Evolutionary conservation across 441 rosid species (phyloP), one percentile per base, ranked within the genome.

Genomic region (Bruguiera hainesii): DNA sequence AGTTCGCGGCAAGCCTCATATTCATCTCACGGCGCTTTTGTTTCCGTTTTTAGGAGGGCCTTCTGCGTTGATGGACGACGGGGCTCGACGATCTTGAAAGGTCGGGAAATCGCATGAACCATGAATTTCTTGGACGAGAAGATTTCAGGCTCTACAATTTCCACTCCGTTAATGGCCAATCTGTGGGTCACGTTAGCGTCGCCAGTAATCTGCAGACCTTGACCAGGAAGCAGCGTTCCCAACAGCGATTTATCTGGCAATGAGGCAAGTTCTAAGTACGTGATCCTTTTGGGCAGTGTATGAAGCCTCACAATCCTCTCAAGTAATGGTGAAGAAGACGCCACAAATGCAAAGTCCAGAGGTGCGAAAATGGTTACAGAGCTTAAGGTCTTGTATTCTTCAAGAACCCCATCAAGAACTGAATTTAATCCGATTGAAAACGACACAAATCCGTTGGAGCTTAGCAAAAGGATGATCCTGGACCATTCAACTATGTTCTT

Each of bases 321-420:
- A 18, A 91, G 85, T 64, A 81, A 58, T 4, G 83, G 81, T 1
- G 86, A 80, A 51, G 89, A 39, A 64, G 87, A 77, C 35, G 84
- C 77, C 8, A 88, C 64, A 23, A 85, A 76, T 0, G 72, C 72
- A 15, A 89, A 80, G 11, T 85, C 84, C 13, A 77, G 80, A 13
- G 98, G 91, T n/a, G 89, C 79, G 57, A 88, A 85, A 56, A 88
- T 80, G 4, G 99, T 91, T 8, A 83, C 81, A 0, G 87, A 83
- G 35, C 66, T 81, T 56, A 89, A 48, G 62, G 71, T 74, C 52
- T 7, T 73, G 73, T 78, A 35, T 49, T 83, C 85, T 42, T 74
- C 69, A 66, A 85, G 76, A 75, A 88, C 83, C 66, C 85, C 78
- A 21, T 76, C 81, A 76, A 85, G 81, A 78, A 82, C 84, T 60